phyloP scores from a whole-genome alignment of 352 stramenopile species.

The Phytophthora constricta region DNA sequence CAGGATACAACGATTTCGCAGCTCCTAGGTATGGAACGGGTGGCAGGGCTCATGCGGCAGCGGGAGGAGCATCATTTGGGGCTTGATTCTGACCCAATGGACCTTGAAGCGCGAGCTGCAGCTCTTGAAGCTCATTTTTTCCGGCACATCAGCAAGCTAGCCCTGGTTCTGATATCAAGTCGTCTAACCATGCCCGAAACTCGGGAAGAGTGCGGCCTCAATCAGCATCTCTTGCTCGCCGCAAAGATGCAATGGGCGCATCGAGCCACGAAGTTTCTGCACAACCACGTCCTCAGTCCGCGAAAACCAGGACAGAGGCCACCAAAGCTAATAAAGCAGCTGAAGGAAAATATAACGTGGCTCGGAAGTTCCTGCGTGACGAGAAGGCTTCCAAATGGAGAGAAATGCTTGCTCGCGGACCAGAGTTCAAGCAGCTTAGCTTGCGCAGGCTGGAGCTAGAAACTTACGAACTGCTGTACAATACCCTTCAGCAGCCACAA shows the following conservation, averaged over 20 bases:
- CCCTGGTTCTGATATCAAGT: neutral
- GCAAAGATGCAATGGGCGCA: neutral
- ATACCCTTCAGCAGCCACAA: slow-evolving; percentile 28
- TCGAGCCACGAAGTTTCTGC: neutral
- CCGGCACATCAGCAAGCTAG: neutral
- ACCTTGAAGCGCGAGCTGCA: slow-evolving; percentile 26
- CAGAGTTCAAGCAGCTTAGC: slow-evolving; percentile 44
- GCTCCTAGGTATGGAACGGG: slow-evolving; percentile 34
- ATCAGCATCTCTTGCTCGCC: slow-evolving; percentile 23
- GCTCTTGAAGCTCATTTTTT: slow-evolving; percentile 21
- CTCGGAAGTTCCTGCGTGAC: neutral
- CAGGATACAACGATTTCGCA: slow-evolving; percentile 9
- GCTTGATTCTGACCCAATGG: slow-evolving; percentile 19
- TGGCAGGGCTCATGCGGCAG: slow-evolving; percentile 25
- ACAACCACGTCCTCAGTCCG: slow-evolving; percentile 41
- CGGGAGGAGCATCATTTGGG: slow-evolving; percentile 20
- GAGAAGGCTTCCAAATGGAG: slow-evolving; percentile 49
- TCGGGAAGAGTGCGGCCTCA: slow-evolving; percentile 25
- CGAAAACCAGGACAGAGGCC: slow-evolving; percentile 16
- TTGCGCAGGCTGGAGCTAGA: slow-evolving; percentile 46
- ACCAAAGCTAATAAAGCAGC: neutral
- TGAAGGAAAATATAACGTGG: slow-evolving; percentile 2
- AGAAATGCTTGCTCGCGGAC: slow-evolving; percentile 47
- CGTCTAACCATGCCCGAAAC: neutral
- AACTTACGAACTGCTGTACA: slow-evolving; percentile 56